Evolutionary conservation across 768 basidiomycete genomes (phyloP).

Genomic region (Pleurotus salmoneostramineus): DNA sequence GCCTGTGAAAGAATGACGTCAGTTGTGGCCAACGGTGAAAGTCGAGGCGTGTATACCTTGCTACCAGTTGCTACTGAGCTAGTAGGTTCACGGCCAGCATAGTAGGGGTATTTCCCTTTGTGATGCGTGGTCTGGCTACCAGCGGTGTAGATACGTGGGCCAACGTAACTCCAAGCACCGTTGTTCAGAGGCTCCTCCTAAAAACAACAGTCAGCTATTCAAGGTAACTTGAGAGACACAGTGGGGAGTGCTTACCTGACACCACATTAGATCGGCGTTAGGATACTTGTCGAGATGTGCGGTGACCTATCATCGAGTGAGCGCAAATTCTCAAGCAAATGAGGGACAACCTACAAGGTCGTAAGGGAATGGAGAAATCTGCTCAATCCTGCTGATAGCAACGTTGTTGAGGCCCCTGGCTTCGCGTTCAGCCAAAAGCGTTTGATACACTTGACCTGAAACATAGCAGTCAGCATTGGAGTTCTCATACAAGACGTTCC

Average conservation of each 20-base stretch:
- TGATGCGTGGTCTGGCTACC: conserved; percentile 88
- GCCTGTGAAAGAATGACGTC: conserved; percentile 29
- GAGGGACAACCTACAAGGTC: conserved; percentile 60
- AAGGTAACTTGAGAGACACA: not conserved
- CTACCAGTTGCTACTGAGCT: conserved; percentile 91
- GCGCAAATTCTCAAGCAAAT: not conserved
- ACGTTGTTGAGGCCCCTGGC: conserved; percentile 89
- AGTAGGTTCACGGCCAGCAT: conserved; percentile 90
- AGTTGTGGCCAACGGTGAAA: not conserved
- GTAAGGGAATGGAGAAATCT: conserved; percentile 96
- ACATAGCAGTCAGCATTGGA: conserved; percentile 3
- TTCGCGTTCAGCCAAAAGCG: conserved; percentile 86
- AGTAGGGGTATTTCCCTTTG: conserved; percentile 84
- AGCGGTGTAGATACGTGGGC: conserved; percentile 92
- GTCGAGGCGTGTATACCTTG: conserved; percentile 50
- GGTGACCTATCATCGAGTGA: conserved; percentile 54
- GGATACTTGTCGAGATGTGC: conserved; percentile 96
- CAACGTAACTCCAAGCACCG: conserved; percentile 96
- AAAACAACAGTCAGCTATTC: conserved; percentile 6
- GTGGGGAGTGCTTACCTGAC: conserved; percentile 51
- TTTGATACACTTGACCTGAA: conserved; percentile 91
- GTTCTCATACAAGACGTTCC: not conserved
- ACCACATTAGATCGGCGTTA: conserved; percentile 92
- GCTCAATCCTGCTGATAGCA: conserved; percentile 92
- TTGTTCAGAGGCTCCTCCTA: conserved; percentile 96